Evolutionary conservation across 495 filamentous ascomycete genomes (phyloP).

Genomic region (Sabuloglossum arenarium): DNA sequence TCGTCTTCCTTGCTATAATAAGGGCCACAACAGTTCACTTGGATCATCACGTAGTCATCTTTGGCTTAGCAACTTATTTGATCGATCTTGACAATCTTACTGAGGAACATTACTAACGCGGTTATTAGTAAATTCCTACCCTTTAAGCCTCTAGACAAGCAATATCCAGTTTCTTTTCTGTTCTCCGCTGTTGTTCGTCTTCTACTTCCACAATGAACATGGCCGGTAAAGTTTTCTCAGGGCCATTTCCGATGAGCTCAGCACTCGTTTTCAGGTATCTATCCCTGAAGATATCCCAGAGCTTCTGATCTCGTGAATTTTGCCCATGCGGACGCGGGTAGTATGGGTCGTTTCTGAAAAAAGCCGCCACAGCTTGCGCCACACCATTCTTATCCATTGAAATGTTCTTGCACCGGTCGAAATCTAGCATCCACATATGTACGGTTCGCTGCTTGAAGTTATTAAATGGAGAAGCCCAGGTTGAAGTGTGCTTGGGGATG

Average conservation of each 20-base stretch:
- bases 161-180: background rate
- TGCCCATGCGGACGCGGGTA: constrained; percentile 8
- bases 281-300: constrained; percentile 9
- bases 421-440: constrained; percentile 15
- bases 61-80: no score
- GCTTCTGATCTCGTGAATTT: background rate
- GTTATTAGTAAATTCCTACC: no score
- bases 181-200: background rate
- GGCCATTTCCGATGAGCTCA: background rate
- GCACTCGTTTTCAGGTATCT: background rate
- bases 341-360: constrained; percentile 13
- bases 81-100: no score
- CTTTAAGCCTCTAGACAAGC: background rate
- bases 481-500: constrained; percentile 4
- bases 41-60: no score
- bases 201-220: background rate
- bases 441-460: constrained; percentile 1
- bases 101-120: no score
- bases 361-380: constrained; percentile 8
- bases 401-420: constrained; percentile 10
- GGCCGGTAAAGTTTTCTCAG: background rate
- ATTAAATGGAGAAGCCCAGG: background rate
- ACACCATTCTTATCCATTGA: constrained; percentile 10
- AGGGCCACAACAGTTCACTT: no score
- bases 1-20: no score